Evolutionary conservation across 1,284 basidiomycete species (phyloP), one percentile per base, ranked within the genome.

Genomic region (Malassezia psittaci): DNA sequence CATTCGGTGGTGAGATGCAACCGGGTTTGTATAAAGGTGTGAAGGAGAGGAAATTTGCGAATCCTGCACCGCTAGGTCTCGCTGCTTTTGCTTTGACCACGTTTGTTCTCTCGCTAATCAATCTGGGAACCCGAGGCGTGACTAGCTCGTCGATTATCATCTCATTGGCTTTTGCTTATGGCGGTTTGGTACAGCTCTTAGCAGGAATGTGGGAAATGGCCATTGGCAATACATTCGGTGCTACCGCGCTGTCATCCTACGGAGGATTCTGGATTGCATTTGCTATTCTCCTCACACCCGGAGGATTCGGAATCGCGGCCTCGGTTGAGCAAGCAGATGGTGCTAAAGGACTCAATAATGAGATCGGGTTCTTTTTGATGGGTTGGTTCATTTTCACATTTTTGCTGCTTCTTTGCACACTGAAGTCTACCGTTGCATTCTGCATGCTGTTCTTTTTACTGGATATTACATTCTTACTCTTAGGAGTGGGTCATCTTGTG

Each of bases 371-470:
- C 44, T 71, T 63, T 51, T 49, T 69, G 33, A 46, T 61, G 12
- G 59, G 62, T 9, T 71, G 68, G 68, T 72, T 72, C 60, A 69
- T 73, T 48, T 72, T 73, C 34, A 73, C 69, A 1, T 61, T 62
- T 13, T 56, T 68, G 48, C 56, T 67, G 59, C 44, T 68, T 13
- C 24, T 67, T 13, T 65, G 64, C 29, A 63, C 62, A 9, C 60
- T 70, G 55, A 53, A 67, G 16, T 65, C 65, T 4, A 65, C 63
- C 10, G 60, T 69, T 15, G 68, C 59, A 18, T 58, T 74, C 35
- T 65, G 83, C 41, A 67, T 79, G 3, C 79, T 93, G 29, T 86
- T 96, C 77, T 79, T 82, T 72, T 83, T 82, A 78, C 81, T 94
- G 5, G 79, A 82, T 32, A 61, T 81, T 36, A 79, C 78, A 10